Conservation (phyloP, 768 basidiomycete species). For the Hemileccinum rubropunctum region DNA sequence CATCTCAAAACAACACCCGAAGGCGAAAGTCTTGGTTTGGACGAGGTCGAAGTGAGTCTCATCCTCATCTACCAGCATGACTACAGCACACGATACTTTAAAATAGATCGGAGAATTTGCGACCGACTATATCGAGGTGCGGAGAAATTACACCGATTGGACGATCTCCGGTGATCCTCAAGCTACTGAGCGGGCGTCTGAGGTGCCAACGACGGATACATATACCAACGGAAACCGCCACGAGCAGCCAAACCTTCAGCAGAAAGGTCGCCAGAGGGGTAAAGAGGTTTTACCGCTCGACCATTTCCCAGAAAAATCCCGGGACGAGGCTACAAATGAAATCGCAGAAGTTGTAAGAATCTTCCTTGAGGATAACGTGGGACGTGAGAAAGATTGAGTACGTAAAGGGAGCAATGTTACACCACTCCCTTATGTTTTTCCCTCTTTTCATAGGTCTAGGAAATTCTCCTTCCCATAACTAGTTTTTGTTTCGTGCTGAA, state of each 20-base stretch:
- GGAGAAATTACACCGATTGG: slow-evolving; percentile 64
- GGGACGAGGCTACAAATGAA: not conserved
- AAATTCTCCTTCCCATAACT: too few species aligned
- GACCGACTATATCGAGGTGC: slow-evolving; percentile 66
- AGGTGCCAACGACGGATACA: slow-evolving; percentile 10
- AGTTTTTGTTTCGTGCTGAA: too few species aligned
- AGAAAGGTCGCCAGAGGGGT: not conserved
- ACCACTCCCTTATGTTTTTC: too few species aligned
- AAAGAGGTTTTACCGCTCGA: slow-evolving; percentile 13
- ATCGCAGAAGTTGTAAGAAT: not conserved
- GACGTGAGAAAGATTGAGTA: not conserved
- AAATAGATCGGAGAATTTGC: slow-evolving; percentile 66
- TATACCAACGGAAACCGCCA: slow-evolving; percentile 37
- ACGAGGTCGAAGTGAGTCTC: slow-evolving; percentile 62
- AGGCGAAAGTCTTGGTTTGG: slow-evolving; percentile 63
- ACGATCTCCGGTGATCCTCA: slow-evolving; percentile 29
- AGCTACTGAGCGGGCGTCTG: slow-evolving; percentile 2
- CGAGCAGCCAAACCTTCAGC: slow-evolving; percentile 32
- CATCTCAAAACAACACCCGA: slow-evolving; percentile 50
- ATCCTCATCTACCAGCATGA: not conserved
- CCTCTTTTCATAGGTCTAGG: too few species aligned
- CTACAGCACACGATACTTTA: not conserved
- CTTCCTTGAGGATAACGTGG: not conserved
- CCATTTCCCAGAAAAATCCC: slow-evolving; percentile 14
- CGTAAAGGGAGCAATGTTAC: too few species aligned